A percentile compares a stretch with the other conserved stretches of the same genome.
phyloP scores from a whole-genome alignment of 345 rosid species.

The Bruguiera sexangula region DNA sequence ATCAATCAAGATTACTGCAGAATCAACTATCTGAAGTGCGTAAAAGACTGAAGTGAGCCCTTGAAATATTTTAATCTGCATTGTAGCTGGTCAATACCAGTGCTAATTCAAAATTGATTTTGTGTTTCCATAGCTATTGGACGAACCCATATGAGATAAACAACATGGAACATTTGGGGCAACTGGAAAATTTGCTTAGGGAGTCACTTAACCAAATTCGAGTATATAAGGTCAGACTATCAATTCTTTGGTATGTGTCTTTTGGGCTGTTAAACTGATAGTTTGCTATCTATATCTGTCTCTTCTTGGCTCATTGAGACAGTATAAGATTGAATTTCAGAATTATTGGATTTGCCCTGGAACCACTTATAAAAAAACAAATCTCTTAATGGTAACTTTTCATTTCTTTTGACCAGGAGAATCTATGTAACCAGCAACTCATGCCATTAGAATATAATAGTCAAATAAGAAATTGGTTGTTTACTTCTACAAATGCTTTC shows the following conservation, averaged over 20 bases:
- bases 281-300: no score
- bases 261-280: not conserved
- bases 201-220: conserved; percentile 55
- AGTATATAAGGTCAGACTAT: conserved; percentile 48
- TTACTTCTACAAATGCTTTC: conserved; percentile 13
- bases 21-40: conserved; percentile 49
- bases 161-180: conserved; percentile 55
- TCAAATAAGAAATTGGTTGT: conserved; percentile 34
- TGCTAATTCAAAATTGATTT: conserved; percentile 11
- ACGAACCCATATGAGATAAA: conserved; percentile 51
- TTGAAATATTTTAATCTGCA: conserved; percentile 8
- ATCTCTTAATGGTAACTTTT: not conserved
- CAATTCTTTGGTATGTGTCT: conserved; percentile 2
- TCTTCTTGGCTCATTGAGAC: not conserved
- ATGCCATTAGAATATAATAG: conserved; percentile 46
- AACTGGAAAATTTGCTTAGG: conserved; percentile 53
- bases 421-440: conserved; percentile 49
- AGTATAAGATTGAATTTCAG: not conserved
- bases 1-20: conserved; percentile 43
- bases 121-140: conserved; percentile 55
- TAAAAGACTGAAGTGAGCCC: conserved; percentile 51
- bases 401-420: conserved; percentile 33
- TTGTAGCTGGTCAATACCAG: not conserved
- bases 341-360: not conserved
- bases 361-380: not conserved